Conservation (phyloP, 2,329 filamentous ascomycete species). For the Coniochaeta prunicola region DNA sequence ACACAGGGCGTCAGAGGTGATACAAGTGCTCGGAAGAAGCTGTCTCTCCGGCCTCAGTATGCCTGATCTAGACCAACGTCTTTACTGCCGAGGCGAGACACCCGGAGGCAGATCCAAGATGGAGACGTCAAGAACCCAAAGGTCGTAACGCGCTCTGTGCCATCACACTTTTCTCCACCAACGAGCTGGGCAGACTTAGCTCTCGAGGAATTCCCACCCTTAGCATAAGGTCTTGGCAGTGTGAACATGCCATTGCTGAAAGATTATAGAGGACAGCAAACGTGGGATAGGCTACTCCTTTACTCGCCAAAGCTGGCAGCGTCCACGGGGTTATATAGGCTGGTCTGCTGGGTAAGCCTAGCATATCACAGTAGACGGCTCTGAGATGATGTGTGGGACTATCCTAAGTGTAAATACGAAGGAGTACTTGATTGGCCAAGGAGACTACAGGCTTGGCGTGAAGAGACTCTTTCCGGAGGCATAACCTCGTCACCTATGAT, state of each 20-base stretch:
- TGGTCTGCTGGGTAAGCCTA: neutral
- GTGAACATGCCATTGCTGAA: neutral
- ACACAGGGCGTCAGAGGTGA: neutral
- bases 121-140: conserved; percentile 7
- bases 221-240: too few species aligned
- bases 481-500: too few species aligned
- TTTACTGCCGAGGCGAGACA: conserved; percentile 9
- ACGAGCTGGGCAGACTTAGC: too few species aligned
- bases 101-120: conserved; percentile 9
- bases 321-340: neutral
- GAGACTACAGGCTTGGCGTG: too few species aligned
- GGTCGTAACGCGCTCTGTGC: conserved; percentile 11
- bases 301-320: neutral
- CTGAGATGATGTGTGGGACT: neutral
- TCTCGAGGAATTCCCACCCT: too few species aligned
- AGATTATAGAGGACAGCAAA: neutral
- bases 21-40: conserved; percentile 6
- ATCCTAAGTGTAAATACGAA: too few species aligned
- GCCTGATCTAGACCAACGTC: conserved; percentile 15
- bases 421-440: too few species aligned
- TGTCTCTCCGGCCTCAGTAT: conserved; percentile 4
- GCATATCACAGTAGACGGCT: too few species aligned
- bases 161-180: conserved; percentile 10
- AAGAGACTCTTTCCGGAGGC: too few species aligned
- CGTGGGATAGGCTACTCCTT: neutral